Conservation (phyloP, 495 filamentous ascomycete species). For the Entonaema liquescens region DNA sequence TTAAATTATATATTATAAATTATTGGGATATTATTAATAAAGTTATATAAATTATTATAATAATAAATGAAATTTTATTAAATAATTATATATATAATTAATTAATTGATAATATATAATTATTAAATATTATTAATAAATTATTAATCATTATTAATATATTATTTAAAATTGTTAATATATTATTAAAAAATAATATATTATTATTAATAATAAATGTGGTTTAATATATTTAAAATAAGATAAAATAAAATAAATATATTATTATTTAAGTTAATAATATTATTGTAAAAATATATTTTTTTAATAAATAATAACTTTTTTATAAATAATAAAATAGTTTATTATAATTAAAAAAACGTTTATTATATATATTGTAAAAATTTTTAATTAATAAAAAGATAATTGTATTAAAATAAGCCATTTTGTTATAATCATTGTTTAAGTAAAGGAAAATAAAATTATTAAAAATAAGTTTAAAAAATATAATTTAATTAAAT, state of each 20-base stretch:
- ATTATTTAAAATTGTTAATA: too few species aligned
- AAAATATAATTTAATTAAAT: too few species aligned
- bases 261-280: too few species aligned
- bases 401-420: neutral
- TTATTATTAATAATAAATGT: too few species aligned
- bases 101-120: too few species aligned
- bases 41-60: neutral
- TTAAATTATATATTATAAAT: neutral
- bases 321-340: neutral
- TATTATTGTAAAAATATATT: neutral
- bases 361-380: neutral
- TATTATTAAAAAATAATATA: neutral
- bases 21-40: neutral
- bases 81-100: too few species aligned
- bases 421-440: neutral
- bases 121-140: too few species aligned
- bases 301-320: neutral
- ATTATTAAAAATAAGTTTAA: neutral
- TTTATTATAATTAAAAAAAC: neutral
- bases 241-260: too few species aligned
- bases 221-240: too few species aligned
- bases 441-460: neutral
- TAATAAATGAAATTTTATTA: neutral
- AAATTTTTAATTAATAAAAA: neutral
- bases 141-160: too few species aligned